phyloP scores from a whole-genome alignment of 2,329 filamentous ascomycete genomes.

The Paecilomyces niveus region DNA sequence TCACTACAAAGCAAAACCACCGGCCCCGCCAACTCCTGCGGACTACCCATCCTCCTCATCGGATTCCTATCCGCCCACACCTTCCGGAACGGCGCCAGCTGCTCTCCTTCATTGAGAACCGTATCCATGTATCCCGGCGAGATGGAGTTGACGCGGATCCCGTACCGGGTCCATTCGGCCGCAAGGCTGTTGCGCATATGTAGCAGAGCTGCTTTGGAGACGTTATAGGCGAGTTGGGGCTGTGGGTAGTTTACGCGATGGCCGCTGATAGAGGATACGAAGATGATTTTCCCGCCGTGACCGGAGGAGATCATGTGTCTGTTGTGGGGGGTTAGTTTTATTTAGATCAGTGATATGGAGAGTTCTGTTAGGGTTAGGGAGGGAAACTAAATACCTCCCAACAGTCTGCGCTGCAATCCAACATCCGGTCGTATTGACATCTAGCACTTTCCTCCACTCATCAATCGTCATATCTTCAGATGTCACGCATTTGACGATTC shows the following conservation, averaged over 20 bases:
- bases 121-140: constrained; percentile 74
- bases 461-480: constrained; percentile 52
- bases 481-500: constrained; percentile 57
- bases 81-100: constrained; percentile 46
- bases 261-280: constrained; percentile 62
- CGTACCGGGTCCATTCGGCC: constrained; percentile 64
- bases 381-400: constrained; percentile 32
- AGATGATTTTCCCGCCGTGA: constrained; percentile 55
- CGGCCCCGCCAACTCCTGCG: constrained; percentile 56
- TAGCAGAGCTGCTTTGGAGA: constrained; percentile 60
- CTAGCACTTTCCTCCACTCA: constrained; percentile 58
- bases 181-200: constrained; percentile 59
- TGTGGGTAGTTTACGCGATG: constrained; percentile 66
- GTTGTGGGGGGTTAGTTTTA: too few relatives aligned
- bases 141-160: constrained; percentile 64
- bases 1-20: constrained; percentile 55
- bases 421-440: constrained; percentile 64
- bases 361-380: constrained; percentile 2
- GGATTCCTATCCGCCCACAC: constrained; percentile 57
- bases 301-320: constrained; percentile 47
- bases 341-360: too few relatives aligned
- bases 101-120: constrained; percentile 60
- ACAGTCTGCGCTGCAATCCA: constrained; percentile 65
- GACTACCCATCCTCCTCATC: constrained; percentile 57
- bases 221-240: constrained; percentile 66